These are phyloP conservation scores for Penicillium sp. DNA, from an alignment of 2,329 filamentous ascomycete genomes.

Conservation along the genomic window DNA sequence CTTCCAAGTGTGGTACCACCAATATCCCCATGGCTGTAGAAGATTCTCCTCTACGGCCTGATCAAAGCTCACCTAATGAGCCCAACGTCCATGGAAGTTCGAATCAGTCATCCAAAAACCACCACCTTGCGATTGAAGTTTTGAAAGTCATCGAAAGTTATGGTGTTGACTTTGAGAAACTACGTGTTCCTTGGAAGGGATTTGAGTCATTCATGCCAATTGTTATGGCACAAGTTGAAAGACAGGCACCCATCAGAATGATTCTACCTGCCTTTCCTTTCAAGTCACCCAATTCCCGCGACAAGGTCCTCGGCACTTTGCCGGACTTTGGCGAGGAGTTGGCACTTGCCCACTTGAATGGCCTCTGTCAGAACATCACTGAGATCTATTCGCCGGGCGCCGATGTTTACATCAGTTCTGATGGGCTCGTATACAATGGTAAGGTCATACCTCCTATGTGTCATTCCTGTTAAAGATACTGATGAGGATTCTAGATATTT, in stretches of 20 bases:
- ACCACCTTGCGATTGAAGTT: constrained; percentile 18
- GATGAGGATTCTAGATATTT: constrained; percentile 34
- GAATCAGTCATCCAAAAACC: constrained; percentile 1
- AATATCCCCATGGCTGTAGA: constrained; percentile 17
- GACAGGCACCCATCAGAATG: constrained; percentile 30
- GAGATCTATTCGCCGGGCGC: constrained; percentile 44
- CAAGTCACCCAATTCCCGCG: constrained; percentile 30
- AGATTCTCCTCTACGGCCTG: constrained; percentile 12
- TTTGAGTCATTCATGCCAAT: constrained; percentile 27
- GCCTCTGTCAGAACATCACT: constrained; percentile 41
- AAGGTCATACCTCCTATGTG: neutral
- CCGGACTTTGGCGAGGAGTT: constrained; percentile 49
- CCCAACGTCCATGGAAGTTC: neutral
- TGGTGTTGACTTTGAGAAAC: constrained; percentile 29
- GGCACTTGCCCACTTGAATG: constrained; percentile 43
- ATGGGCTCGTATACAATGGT: constrained; percentile 47
- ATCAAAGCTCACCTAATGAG: constrained; percentile 7
- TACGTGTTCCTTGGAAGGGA: constrained; percentile 27
- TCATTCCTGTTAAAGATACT: neutral
- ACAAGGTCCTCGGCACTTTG: constrained; percentile 38
- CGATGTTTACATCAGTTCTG: constrained; percentile 45
- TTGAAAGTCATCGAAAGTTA: constrained; percentile 29
- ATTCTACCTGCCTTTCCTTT: constrained; percentile 34
- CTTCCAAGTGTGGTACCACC: constrained; percentile 9
- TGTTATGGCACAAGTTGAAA: constrained; percentile 21